A percentile compares a stretch with the other conserved stretches of the same genome.
Conservation (phyloP, 2,329 filamentous ascomycete species). For the Grosmannia huntii region DNA sequence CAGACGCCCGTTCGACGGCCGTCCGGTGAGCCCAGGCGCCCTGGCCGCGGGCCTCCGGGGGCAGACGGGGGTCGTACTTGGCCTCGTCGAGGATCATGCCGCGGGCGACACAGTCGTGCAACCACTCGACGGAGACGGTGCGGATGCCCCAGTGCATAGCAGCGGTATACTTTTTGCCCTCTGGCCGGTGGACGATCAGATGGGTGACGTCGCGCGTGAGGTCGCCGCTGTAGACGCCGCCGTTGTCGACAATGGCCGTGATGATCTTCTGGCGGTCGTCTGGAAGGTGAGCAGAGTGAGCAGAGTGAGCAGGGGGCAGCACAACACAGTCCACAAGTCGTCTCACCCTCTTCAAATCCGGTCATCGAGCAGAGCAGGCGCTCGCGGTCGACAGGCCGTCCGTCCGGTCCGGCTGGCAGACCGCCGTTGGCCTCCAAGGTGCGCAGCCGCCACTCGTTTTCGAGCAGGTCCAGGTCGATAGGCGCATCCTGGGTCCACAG, state of each 20-base stretch:
- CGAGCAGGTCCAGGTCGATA: conserved; percentile 58
- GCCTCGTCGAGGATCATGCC: conserved; percentile 84
- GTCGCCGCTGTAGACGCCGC: conserved; percentile 77
- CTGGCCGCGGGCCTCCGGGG: conserved; percentile 56
- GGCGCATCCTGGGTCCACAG: conserved; percentile 71
- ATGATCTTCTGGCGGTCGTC: conserved; percentile 60
- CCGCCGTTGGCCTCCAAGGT: conserved; percentile 44
- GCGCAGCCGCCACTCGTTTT: conserved; percentile 51
- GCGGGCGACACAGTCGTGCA: conserved; percentile 67
- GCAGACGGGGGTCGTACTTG: conserved; percentile 67
- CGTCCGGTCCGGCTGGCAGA: conserved; percentile 18
- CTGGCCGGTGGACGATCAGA: conserved; percentile 64
- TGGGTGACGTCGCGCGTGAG: conserved; percentile 79
- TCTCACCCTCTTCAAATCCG: conserved; percentile 37
- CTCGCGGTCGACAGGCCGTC: conserved; percentile 20
- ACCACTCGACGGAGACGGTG: conserved; percentile 74
- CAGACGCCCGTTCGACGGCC: conserved; percentile 23
- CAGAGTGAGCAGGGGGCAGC: neutral
- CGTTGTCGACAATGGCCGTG: conserved; percentile 52
- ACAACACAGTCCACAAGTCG: no score
- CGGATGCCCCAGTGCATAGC: conserved; percentile 73
- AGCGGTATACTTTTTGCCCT: conserved; percentile 81
- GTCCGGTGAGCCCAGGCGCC: conserved; percentile 59
- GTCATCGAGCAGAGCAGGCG: conserved; percentile 41
- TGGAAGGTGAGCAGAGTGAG: conserved; percentile 18